Base-by-base conservation (phyloP, 176 grass and related monocot species). In the Alloteropsis semialata region DNA sequence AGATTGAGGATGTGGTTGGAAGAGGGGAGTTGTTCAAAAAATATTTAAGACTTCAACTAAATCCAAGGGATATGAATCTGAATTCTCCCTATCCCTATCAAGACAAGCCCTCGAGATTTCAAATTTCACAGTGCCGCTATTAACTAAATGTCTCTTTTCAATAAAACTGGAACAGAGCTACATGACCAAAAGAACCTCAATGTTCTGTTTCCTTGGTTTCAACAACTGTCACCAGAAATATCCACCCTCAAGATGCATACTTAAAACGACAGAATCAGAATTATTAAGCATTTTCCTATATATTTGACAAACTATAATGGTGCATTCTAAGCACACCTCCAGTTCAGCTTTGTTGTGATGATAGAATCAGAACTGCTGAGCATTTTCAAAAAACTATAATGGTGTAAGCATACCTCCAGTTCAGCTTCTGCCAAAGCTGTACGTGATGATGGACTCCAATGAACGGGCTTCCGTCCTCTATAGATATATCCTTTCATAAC, bases 341-440 rank as follows among this genome's bases (percentile, higher is more conserved):
- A 41, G 34, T 41, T 6, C 2, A 41, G 5, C 38, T 41, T 41
- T 50, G 46, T 15, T 18, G n/a, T 53, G 55, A 62, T 62, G 29
- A 41, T 24, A 67, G 29, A 74, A 41, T 61, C 37, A 53, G 51
- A 89, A 80, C n/a, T 54, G 24, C 53, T 48, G 66, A 37, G 25
- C 42, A 29, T 54, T 55, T 80, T 27, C 42, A 30, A 56, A 12
- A 34, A 74, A 42, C 25, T 61, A 62, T 27, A 78, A 32, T 22
- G 28, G 57, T 21, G 10, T 32, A 27, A 58, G 24, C 80, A 81
- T 93, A 95, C 96, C 92, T 98, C 96, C 78, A 98, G 82, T 60
- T 98, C 96, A 76, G 96, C 96, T 84, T n/a, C 96, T 76, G 92
- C 96, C 72, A 98, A 84, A 86, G 96, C 96, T 0, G 96, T 98